A percentile compares a stretch with the other conserved stretches of the same genome.
These are phyloP conservation scores for Rhododendron simsii DNA, from an alignment of 148 eudicot genomes.

Conservation along the genomic window DNA sequence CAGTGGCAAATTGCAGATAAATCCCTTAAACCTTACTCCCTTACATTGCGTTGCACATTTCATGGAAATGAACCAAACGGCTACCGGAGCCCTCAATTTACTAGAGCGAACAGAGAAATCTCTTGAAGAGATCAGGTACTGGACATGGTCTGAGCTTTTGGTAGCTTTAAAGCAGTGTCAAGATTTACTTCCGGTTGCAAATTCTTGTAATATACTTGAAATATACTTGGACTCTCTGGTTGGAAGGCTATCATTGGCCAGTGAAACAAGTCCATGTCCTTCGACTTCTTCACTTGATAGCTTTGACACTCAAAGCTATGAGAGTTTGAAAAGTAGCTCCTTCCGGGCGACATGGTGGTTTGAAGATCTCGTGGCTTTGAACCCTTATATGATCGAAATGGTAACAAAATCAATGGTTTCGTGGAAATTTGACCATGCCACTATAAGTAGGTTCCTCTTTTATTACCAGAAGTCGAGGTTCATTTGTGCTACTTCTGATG, in stretches of 20 bases:
- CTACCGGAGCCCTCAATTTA: constrained; percentile 33
- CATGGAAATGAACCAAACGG: constrained; percentile 64
- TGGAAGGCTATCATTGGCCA: constrained; percentile 36
- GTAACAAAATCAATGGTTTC: constrained; percentile 36
- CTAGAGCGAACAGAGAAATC: constrained; percentile 46
- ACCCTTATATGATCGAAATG: constrained; percentile 28
- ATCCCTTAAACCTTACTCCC: constrained; percentile 29
- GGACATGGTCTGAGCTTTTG: constrained; percentile 75
- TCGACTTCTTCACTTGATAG: constrained; percentile 67
- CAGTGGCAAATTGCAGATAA: constrained; percentile 42
- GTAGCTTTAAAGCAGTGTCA: constrained; percentile 49
- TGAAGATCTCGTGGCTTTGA: constrained; percentile 48
- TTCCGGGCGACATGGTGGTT: constrained; percentile 67
- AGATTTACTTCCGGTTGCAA: constrained; percentile 16
- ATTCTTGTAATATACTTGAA: constrained; percentile 29
- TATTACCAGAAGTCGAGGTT: constrained; percentile 63
- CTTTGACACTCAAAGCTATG: constrained; percentile 62
- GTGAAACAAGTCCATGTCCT: constrained; percentile 59
- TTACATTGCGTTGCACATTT: constrained; percentile 36
- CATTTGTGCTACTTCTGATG: constrained; percentile 25
- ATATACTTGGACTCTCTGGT: constrained; percentile 55
- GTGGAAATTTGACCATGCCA: constrained; percentile 43
- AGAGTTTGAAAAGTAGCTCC: constrained; percentile 45
- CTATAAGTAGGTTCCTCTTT: constrained; percentile 53
- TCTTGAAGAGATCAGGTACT: constrained; percentile 42